Conservation (phyloP, 2,329 filamentous ascomycete species). For the Allantophomopsis lycopodina region DNA sequence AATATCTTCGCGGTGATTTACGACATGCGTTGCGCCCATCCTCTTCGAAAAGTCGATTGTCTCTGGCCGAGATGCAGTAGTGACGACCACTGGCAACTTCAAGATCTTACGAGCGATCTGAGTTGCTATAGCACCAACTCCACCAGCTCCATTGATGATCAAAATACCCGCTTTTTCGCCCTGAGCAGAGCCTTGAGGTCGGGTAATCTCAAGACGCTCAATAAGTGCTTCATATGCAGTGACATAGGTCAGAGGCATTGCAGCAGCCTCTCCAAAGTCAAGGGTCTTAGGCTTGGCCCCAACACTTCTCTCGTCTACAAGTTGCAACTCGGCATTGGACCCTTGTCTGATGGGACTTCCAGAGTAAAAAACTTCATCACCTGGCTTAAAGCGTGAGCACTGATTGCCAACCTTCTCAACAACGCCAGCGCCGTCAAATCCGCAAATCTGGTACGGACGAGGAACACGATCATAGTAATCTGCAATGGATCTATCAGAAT, state of each 20-base stretch:
- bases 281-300: constrained; percentile 24
- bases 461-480: constrained; percentile 20
- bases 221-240: constrained; percentile 29
- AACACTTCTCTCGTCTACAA: constrained; percentile 25
- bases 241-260: constrained; percentile 27
- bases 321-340: constrained; percentile 25
- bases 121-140: constrained; percentile 26
- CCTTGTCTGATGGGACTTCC: constrained; percentile 24
- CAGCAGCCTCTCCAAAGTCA: constrained; percentile 24
- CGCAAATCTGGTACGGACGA: constrained; percentile 22
- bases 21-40: constrained; percentile 27
- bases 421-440: constrained; percentile 27
- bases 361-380: constrained; percentile 29
- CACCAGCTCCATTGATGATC: constrained; percentile 31
- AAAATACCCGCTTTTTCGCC: constrained; percentile 20
- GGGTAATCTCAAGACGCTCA: constrained; percentile 22
- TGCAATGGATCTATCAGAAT: constrained; percentile 2
- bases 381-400: constrained; percentile 21
- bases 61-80: constrained; percentile 26
- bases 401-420: constrained; percentile 20
- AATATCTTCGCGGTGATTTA: constrained; percentile 27
- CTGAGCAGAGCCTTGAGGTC: background rate
- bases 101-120: constrained; percentile 27
- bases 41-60: constrained; percentile 22
- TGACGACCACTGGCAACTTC: constrained; percentile 26